Base-by-base conservation (phyloP, 108 stramenopile genomes). In the Stephanodiscus minutulus region DNA sequence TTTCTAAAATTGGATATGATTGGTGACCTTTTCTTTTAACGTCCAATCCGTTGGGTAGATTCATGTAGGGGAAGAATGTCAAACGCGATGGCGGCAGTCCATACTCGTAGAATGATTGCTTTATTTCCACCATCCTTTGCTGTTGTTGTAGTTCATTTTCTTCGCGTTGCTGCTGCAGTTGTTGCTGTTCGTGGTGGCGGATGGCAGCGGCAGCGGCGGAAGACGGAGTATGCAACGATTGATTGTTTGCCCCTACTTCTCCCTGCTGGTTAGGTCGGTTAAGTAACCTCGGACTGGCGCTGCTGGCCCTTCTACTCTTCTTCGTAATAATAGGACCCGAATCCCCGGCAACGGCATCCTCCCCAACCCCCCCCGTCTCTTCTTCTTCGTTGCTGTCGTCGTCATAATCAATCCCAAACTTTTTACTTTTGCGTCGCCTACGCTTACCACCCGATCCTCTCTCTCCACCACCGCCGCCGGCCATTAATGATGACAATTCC, bases 1-100 rank as follows among this genome's bases (percentile, higher is more conserved):
- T 74, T 22, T 74, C 74, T 22, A 74, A 54, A 18, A 29, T 43
- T 13, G 66, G 59, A 52, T 48, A 74, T 20, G 29, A 28, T 50
- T 47, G 39, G 25, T 24, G 50, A 5, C 59, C 44, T 15, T 20
- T 11, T 29, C 61, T 60, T 37, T 61, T 74, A 2, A 67, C 17
- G 25, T 67, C 65, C 11, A 67, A 59, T 37, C 67, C 48, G 7
- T 28, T 13, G 25, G 74, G 74, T 29, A 74, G 35, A 15, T 37
- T 29, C 57, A 59, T 66, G 49, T 39, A 74, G 3, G 74, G 74
- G 61, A 50, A 74, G 49, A 74, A 74, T 10, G 3, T 17, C 10
- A 55, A 61, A 1, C 31, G 46, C 0, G 66, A 74, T 4, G 74
- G 37, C 13, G 29, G n/a, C 28, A 74, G 35, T 9, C 74, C 74